A percentile compares a stretch with the other conserved stretches of the same genome.
Conservation (phyloP, 768 basidiomycete genomes). For the Mycena kentingensis region DNA sequence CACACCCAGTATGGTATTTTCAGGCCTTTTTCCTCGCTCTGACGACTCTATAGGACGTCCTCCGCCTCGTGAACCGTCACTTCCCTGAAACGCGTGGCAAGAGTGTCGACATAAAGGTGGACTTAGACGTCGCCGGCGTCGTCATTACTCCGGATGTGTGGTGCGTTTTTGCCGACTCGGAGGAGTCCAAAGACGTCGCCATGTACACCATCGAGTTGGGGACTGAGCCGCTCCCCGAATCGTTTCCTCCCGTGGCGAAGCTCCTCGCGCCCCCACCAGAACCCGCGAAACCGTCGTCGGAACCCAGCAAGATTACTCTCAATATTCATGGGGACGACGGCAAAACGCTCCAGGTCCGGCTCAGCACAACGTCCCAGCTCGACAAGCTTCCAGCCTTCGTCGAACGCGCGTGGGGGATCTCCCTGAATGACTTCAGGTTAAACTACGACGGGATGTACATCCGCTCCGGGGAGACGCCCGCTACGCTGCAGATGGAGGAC, state of each 20-base stretch:
- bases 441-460: too few species aligned
- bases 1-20: neutral
- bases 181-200: neutral
- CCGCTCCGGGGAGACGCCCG: too few species aligned
- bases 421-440: neutral
- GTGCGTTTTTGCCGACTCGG: neutral
- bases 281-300: too few species aligned
- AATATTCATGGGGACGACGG: neutral
- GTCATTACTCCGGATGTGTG: neutral
- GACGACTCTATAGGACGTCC: neutral
- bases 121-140: neutral
- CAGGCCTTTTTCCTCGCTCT: neutral
- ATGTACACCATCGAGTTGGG: neutral
- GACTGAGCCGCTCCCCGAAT: neutral
- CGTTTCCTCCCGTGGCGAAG: neutral
- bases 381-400: too few species aligned
- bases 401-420: neutral
- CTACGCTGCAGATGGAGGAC: neutral
- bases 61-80: neutral
- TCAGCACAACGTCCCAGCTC: too few species aligned
- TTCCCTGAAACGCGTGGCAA: neutral
- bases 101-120: neutral
- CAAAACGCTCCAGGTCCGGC: too few species aligned
- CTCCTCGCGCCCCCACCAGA: neutral
- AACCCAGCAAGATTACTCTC: neutral